Conservation (phyloP, 2,329 filamentous ascomycete species). For the Xylaria multiplex region DNA sequence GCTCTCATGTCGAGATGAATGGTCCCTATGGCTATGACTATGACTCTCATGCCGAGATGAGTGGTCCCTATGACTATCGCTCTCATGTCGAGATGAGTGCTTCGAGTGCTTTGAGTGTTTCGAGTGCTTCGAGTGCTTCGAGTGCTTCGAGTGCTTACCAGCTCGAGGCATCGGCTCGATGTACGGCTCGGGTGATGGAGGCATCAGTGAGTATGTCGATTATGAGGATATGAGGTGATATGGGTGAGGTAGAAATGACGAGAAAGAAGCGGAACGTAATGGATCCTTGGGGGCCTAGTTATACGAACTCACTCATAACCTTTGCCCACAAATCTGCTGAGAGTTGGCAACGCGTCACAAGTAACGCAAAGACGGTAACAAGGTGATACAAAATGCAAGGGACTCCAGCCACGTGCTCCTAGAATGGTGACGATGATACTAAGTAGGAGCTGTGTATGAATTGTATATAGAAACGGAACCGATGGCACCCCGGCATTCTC, state of each 20-base stretch:
- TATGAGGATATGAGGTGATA: not conserved
- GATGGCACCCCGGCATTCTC: not conserved
- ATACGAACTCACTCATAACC: not conserved
- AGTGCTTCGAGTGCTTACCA: not conserved
- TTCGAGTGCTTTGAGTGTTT: too few relatives aligned
- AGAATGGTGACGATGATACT: not conserved
- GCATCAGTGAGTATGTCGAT: not conserved
- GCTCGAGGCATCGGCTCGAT: not conserved
- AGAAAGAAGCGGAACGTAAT: not conserved
- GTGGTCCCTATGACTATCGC: too few relatives aligned
- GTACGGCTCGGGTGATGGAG: not conserved
- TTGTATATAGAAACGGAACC: not conserved
- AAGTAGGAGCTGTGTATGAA: not conserved
- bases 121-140: not conserved
- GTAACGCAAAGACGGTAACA: not conserved
- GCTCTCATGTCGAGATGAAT: not conserved
- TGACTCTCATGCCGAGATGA: too few relatives aligned
- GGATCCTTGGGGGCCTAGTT: not conserved
- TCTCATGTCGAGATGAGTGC: too few relatives aligned
- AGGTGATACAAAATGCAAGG: not conserved
- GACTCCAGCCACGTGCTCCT: not conserved
- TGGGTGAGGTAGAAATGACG: not conserved
- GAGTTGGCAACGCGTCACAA: not conserved
- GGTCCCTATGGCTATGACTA: too few relatives aligned
- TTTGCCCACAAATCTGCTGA: not conserved